Conservation (phyloP, 2,329 filamentous ascomycete genomes). For the Ceratocystis papillata region DNA sequence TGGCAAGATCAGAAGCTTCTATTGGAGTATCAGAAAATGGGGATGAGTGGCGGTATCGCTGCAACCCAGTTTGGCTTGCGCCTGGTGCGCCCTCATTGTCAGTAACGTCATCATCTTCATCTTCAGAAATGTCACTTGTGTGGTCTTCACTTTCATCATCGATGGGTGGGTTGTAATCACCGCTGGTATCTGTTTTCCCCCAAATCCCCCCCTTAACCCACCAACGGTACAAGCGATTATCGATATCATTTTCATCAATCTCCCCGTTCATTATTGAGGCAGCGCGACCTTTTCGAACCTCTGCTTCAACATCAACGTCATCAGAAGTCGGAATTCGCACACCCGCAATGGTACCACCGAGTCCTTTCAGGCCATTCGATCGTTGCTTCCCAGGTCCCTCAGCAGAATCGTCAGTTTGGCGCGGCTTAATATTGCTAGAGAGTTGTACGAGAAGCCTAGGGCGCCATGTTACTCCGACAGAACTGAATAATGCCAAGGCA, state of each 20-base stretch:
- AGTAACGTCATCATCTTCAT: constrained; percentile 16
- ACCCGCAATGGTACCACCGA: constrained; percentile 20
- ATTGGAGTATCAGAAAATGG: constrained; percentile 53
- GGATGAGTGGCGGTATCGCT: constrained; percentile 40
- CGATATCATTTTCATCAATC: constrained; percentile 54
- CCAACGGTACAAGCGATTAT: constrained; percentile 68
- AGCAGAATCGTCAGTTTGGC: neutral
- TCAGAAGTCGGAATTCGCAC: constrained; percentile 34
- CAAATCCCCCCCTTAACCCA: constrained; percentile 78
- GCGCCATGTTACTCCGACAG: constrained; percentile 20
- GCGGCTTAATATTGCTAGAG: constrained; percentile 29
- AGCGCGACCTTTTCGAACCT: constrained; percentile 51
- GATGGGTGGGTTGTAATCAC: constrained; percentile 55
- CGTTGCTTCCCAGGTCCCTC: constrained; percentile 32
- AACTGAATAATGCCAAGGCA: constrained; percentile 27
- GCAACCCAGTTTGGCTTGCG: neutral
- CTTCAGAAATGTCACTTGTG: constrained; percentile 64
- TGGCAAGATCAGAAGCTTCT: constrained; percentile 58
- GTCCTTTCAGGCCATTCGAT: neutral
- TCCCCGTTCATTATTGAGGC: constrained; percentile 34
- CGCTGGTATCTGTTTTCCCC: constrained; percentile 70
- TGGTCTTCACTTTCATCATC: constrained; percentile 50
- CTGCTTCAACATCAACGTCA: constrained; percentile 68
- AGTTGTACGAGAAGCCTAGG: constrained; percentile 41
- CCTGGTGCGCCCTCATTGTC: neutral